phyloP scores from a whole-genome alignment of 116 monocot genomes.

The Papilionanthe hybrid region DNA sequence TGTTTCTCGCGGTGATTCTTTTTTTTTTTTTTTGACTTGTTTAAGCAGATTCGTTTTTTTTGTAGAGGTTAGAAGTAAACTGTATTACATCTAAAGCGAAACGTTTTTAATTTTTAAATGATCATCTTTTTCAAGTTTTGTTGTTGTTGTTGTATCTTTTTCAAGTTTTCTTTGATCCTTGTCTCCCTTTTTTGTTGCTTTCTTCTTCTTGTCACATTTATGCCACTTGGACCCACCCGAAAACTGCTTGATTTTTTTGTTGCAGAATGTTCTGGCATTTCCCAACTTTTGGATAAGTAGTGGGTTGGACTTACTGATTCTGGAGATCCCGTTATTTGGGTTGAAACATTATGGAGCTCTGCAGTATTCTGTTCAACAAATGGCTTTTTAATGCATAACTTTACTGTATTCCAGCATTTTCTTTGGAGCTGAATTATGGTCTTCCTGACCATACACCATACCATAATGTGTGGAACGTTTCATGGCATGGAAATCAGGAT shows the following conservation, averaged over 20 bases:
- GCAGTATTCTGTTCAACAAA: neutral
- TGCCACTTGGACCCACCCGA: neutral
- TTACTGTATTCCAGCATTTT: neutral
- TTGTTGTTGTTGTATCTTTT: too few relatives aligned
- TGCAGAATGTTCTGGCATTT: slow-evolving; percentile 2
- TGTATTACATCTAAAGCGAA: neutral
- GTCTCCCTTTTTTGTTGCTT: neutral
- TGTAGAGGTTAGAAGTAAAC: neutral
- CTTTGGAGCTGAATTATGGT: neutral
- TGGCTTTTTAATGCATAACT: neutral
- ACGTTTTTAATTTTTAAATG: neutral
- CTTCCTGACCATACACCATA: neutral
- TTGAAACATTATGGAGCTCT: neutral
- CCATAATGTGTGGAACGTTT: neutral
- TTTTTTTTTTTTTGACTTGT: neutral
- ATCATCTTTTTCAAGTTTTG: neutral
- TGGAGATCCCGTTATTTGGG: neutral
- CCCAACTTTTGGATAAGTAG: neutral
- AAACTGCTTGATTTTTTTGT: neutral
- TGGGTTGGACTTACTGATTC: neutral
- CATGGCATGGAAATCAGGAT: neutral
- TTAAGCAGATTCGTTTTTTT: neutral
- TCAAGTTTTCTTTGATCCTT: neutral
- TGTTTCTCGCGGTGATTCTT: neutral
- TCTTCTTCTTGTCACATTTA: neutral